Percentiles rank a stretch among this genome's conserved stretches.
Evolutionary conservation across 2,329 filamentous ascomycete species (phyloP).

Genomic region (Alternaria metachromatica): DNA sequence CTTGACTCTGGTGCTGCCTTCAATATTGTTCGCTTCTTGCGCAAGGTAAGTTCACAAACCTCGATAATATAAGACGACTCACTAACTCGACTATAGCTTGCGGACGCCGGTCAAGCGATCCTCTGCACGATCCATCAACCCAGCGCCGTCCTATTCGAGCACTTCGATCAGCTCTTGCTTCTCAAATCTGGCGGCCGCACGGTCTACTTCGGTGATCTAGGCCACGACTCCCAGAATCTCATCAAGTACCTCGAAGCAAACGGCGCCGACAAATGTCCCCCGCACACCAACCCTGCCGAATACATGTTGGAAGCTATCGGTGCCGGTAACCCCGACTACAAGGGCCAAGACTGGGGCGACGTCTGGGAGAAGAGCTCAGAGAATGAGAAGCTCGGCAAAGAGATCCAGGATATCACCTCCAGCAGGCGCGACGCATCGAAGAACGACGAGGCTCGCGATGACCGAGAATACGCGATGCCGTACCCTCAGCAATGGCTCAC

Average conservation of each 20-base stretch:
- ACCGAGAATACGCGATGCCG: constrained; percentile 54
- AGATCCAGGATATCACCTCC: constrained; percentile 51
- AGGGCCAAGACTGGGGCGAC: constrained; percentile 55
- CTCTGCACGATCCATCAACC: constrained; percentile 76
- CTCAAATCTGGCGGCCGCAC: constrained; percentile 70
- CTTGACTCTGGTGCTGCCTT: constrained; percentile 73
- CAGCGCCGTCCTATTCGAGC: constrained; percentile 68
- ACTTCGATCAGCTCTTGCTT: constrained; percentile 70
- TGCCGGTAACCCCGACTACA: constrained; percentile 52
- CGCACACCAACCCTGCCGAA: constrained; percentile 62
- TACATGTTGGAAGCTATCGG: constrained; percentile 59
- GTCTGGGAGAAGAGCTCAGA: constrained; percentile 52
- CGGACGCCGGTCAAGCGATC: constrained; percentile 70
- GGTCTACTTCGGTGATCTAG: constrained; percentile 69
- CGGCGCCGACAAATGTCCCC: constrained; percentile 60
- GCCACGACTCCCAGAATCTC: constrained; percentile 50
- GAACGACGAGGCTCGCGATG: constrained; percentile 49
- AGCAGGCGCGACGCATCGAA: constrained; percentile 42
- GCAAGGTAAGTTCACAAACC: constrained; percentile 51
- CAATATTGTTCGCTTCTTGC: constrained; percentile 69
- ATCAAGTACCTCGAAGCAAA: constrained; percentile 61
- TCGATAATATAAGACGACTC: fast-evolving
- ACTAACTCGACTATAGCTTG: constrained; percentile 49
- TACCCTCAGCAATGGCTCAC: constrained; percentile 51
- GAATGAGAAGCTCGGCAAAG: constrained; percentile 48